These are phyloP conservation scores for Meira nashicola DNA, from an alignment of 1,284 basidiomycete species.

Conservation along the genomic window DNA sequence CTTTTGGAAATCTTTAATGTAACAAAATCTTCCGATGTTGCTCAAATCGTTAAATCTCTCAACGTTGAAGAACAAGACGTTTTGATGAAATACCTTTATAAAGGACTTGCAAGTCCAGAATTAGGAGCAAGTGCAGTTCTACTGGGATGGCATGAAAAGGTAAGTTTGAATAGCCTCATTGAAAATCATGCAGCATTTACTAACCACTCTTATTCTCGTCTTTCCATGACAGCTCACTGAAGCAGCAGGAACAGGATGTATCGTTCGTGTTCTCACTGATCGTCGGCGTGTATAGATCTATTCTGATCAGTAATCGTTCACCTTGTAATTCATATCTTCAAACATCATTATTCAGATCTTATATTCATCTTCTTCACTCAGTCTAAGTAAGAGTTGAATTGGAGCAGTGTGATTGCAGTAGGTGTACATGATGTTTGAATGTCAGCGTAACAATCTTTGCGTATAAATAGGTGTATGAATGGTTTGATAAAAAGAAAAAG, in stretches of 20 bases:
- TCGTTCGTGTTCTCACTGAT: conserved; percentile 96
- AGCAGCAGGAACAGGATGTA: conserved; percentile 88
- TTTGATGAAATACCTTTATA: conserved; percentile 98
- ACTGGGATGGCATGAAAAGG: conserved; percentile 93
- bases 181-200: neutral
- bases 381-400: neutral
- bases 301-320: no score
- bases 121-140: conserved; percentile 70
- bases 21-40: conserved; percentile 84
- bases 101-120: conserved; percentile 78
- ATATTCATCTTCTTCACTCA: no score
- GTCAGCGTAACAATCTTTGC: no score
- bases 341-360: no score
- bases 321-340: neutral
- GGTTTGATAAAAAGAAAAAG: no score
- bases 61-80: conserved; percentile 79
- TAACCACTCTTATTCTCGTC: neutral
- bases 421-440: neutral
- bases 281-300: conserved; percentile 53
- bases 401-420: neutral
- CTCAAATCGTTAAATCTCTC: conserved; percentile 68
- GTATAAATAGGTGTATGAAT: no score
- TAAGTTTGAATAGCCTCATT: conserved; percentile 51
- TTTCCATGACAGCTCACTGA: conserved; percentile 72
- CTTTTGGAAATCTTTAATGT: conserved; percentile 92